Base-by-base conservation (phyloP, 140 eudicot species). In the Senecio squalidus region DNA sequence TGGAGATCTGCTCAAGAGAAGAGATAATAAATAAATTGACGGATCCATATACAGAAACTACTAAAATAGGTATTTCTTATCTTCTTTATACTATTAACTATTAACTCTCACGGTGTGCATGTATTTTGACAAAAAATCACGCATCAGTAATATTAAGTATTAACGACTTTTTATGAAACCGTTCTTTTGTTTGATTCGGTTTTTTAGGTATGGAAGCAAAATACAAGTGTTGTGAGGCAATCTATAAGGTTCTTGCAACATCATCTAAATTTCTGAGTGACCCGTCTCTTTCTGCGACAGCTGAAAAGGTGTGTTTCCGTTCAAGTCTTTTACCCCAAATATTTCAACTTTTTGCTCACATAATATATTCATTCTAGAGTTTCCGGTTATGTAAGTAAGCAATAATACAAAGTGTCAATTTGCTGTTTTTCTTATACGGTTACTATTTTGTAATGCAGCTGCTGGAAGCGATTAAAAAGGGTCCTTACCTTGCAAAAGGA, bases 141-240 rank as follows among this genome's bases (percentile, higher is more conserved):
- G n/a, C n/a, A n/a, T n/a, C n/a, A n/a, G n/a, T n/a, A n/a, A n/a
- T n/a, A n/a, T n/a, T n/a, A n/a, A n/a, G n/a, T n/a, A n/a, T n/a
- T n/a, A n/a, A n/a, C n/a, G n/a, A n/a, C n/a, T n/a, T n/a, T n/a
- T n/a, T n/a, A n/a, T n/a, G n/a, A n/a, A n/a, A n/a, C n/a, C n/a
- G n/a, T 55, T 17, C 13, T 30, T 30, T 17, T 9, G 6, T 30
- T 30, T 15, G 15, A 16, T 59, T 40, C 26, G 25, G 16, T 29
- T 72, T 40, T n/a, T n/a, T n/a, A 91, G 98, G 96, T 39, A 91
- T 91, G 98, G 96, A 91, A 48, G 77, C 88, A 14, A 72, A 94
- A 52, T 82, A 66, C 64, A 77, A 72, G 20, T 86, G 94, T 70
- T 83, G 94, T 68, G 79, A 74, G 46, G 88, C 92, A 58, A 72